phyloP scores from a whole-genome alignment of 306 rosid species.

The Betula pendula region DNA sequence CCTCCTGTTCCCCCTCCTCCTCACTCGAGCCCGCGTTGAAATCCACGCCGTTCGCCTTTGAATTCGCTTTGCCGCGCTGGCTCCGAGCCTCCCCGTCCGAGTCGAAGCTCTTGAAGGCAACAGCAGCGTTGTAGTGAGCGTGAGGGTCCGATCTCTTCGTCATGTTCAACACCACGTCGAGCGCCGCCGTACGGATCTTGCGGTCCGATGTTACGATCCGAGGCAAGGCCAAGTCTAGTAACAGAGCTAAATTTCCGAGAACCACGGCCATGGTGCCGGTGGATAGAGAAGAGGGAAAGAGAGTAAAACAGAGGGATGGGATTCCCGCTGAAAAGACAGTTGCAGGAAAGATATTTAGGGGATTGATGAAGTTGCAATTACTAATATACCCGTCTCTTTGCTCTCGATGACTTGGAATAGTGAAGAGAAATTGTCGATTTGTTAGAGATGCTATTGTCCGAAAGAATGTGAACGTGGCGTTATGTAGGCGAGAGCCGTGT shows the following conservation, averaged over 20 bases:
- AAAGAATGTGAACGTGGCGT: slow-evolving; percentile 32
- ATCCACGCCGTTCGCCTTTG: slow-evolving; percentile 71
- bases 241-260: slow-evolving; percentile 66
- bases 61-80: slow-evolving; percentile 54
- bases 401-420: neutral
- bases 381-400: slow-evolving; percentile 22
- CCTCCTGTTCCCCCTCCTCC: slow-evolving; percentile 50
- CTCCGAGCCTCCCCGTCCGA: slow-evolving; percentile 65
- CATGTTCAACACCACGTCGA: slow-evolving; percentile 57
- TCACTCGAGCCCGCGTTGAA: slow-evolving; percentile 62
- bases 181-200: slow-evolving; percentile 48
- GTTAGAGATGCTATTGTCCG: slow-evolving; percentile 3
- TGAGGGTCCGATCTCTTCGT: slow-evolving; percentile 53
- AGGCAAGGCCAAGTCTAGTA: slow-evolving; percentile 61
- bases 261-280: slow-evolving; percentile 58
- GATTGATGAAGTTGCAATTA: slow-evolving; percentile 16
- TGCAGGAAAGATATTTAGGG: slow-evolving; percentile 40
- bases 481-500: slow-evolving; percentile 40
- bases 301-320: slow-evolving; percentile 3
- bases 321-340: slow-evolving; percentile 40
- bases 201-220: slow-evolving; percentile 49
- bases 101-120: slow-evolving; percentile 49
- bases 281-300: neutral
- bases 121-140: slow-evolving; percentile 24
- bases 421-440: neutral